Evolutionary conservation across 176 grass and related monocot species (phyloP).

Genomic region (Carex parvula): DNA sequence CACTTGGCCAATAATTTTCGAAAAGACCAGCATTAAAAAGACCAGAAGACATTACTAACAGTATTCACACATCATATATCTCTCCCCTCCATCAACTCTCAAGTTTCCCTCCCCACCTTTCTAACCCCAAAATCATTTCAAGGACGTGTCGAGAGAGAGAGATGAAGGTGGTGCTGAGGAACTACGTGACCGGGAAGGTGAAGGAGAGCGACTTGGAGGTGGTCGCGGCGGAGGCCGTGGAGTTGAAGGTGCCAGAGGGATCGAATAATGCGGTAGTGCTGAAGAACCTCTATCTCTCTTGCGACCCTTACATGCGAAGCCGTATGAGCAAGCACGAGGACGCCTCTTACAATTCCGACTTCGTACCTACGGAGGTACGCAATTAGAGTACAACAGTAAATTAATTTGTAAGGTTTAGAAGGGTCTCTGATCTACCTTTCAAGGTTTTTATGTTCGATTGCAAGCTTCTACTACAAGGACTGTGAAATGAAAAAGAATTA

Average conservation of each 20-base stretch:
- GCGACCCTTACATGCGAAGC: conserved; percentile 54
- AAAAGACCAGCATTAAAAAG: background rate
- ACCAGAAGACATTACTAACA: background rate
- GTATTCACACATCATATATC: background rate
- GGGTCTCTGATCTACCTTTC: no score
- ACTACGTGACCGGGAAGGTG: conserved; percentile 35
- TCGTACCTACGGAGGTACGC: conserved; percentile 4
- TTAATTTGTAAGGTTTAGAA: background rate
- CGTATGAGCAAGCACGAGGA: conserved; percentile 42
- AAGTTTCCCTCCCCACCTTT: background rate
- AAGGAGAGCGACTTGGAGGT: conserved; percentile 45
- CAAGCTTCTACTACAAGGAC: background rate
- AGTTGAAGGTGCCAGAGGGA: conserved; percentile 32
- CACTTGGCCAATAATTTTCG: background rate
- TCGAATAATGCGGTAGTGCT: conserved; percentile 26
- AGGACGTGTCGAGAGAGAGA: background rate
- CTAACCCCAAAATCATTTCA: background rate
- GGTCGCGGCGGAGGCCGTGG: background rate
- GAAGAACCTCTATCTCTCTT: conserved; percentile 71
- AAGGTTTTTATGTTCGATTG: background rate
- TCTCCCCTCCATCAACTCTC: background rate
- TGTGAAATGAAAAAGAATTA: background rate
- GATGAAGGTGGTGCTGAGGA: conserved; percentile 40
- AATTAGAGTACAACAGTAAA: background rate
- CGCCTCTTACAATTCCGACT: conserved; percentile 9